Base-by-base conservation (phyloP, 2,329 filamentous ascomycete species). In the Pseudofabraea citricarpa region DNA sequence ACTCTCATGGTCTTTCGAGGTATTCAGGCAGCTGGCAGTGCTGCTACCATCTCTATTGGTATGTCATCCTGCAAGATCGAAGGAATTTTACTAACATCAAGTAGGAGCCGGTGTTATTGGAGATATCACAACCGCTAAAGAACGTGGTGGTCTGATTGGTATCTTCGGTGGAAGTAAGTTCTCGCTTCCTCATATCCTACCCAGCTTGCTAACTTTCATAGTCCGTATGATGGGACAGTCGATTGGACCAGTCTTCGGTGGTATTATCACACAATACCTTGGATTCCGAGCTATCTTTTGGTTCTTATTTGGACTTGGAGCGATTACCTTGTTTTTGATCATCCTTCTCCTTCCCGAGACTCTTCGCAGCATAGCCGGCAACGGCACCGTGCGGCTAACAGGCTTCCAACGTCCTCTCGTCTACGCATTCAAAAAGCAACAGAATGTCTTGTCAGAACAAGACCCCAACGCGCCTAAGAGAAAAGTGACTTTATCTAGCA, bases 41-140 rank as follows among this genome's bases (percentile, higher is more conserved):
- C 71, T 2, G 69, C 69, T 1, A 73, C 68, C 1, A 68, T 72
- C 3, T 69, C 69, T 32, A 67, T 75, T 31, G 70, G 71, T 63
- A 60, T 19, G 23, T n/a, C 13, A 22, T 15, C 12, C 19, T n/a
- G n/a, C n/a, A 29, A 10, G 3, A 10, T 29, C 26, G 4, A 29
- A 3, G 13, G 10, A 20, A 21, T 35, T 26, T 18, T 26, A 36
- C 16, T 44, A 41, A 19, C 32, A 31, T n/a, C 13, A 26, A 20
- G 15, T 45, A 60, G 61, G 62, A 41, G 59, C 62, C 21, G 66
- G 64, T 10, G 66, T 71, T 0, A 68, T 70, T 42, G 63, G 60
- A 4, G 68, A 71, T 46, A 67, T 69, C 45, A 43, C 58, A 10
- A 49, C 54, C 15, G 58, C 61, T 15, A 55, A 57, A 4, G 67